Evolutionary conservation across 192 early-diverging fungal species (phyloP), one percentile per base, ranked within the genome.

Genomic region (Dimargaris cristalligena): DNA sequence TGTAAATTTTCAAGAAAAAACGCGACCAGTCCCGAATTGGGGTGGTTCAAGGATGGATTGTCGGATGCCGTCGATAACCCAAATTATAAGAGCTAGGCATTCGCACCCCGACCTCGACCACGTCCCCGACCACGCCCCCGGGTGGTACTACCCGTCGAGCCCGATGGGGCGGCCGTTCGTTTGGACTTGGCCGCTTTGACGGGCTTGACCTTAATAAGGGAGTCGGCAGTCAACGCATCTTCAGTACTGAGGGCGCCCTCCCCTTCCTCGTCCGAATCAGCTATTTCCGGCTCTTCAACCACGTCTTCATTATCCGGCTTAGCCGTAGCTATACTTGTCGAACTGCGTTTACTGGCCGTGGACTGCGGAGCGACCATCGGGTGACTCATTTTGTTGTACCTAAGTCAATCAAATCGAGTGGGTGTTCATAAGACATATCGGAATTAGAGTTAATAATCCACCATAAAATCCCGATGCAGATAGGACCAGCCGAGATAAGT

Each of bases 241-340:
- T 23, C 26, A 34, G 33, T 51, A 33, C 31, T n/a, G n/a, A n/a
- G n/a, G n/a, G n/a, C n/a, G n/a, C n/a, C n/a, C n/a, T n/a, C 61
- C 23, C 32, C 50, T 20, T 55, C 61, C 1, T 56, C 49, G 16
- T 54, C 52, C 2, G 13, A 14, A 11, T 45, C 44, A 10, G 49
- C 49, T 13, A n/a, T 38, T 23, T 52, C 61, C 9, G 10, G 50
- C 47, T 49, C 49, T 10, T 33, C 44, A 48, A n/a, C 35, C 20
- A 28, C 47, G 16, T 29, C 61, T 51, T 62, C 61, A 3, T 26
- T 34, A 30, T 62, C 61, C 23, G 61, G 61, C 9, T 38, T 38
- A 20, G 30, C 33, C 23, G n/a, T 16, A 26, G 26, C 13, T 0
- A 50, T 0, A 22, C 13, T 34, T 4, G 9, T n/a, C 22, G 31